Conservation (phyloP, 202 grass and related monocot genomes). For the Saccharum hybrid region DNA sequence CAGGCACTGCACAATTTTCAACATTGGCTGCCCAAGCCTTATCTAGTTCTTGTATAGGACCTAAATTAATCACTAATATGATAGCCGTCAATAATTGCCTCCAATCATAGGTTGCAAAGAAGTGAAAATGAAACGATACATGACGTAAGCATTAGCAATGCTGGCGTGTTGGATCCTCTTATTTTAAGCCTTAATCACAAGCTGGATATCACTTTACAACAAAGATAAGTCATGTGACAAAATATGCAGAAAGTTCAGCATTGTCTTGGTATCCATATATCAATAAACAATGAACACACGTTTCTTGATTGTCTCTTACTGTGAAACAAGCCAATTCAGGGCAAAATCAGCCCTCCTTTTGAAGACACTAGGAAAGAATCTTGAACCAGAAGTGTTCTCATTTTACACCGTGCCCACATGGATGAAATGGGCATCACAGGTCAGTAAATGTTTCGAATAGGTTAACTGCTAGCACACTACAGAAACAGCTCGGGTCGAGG, state of each 20-base stretch:
- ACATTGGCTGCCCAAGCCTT: background rate
- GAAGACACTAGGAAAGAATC: background rate
- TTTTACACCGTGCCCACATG: background rate
- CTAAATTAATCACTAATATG: background rate
- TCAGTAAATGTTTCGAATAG: constrained; percentile 24
- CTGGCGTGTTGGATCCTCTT: background rate
- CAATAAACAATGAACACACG: background rate
- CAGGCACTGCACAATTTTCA: background rate
- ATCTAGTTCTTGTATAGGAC: background rate
- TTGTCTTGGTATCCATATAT: no score
- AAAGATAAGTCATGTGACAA: background rate
- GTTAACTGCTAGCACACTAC: constrained; percentile 11
- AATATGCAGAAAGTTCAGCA: background rate
- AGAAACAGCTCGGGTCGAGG: constrained; percentile 17
- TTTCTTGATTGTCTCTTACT: background rate
- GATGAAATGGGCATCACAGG: background rate
- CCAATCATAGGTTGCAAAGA: background rate
- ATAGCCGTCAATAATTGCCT: background rate
- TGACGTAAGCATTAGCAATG: background rate
- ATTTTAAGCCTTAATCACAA: background rate
- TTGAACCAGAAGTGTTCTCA: background rate
- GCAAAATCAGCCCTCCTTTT: background rate
- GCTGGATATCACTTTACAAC: background rate
- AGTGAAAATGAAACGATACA: background rate
- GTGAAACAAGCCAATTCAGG: background rate